Base-by-base conservation (phyloP, 192 early-diverging fungal genomes). In the Cetraspora pellucida region DNA sequence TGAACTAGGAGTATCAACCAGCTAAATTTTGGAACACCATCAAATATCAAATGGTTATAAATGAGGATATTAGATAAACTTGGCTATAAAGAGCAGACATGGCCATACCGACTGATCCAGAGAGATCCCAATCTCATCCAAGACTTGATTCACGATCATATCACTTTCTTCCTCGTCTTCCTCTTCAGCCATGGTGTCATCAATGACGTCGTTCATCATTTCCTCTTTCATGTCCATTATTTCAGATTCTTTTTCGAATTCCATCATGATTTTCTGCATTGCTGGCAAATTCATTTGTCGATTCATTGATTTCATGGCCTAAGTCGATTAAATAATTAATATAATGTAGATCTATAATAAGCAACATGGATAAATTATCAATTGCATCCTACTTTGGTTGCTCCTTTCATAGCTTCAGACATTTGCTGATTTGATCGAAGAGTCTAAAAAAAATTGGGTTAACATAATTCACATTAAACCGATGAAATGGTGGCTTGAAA, bases 161-260 rank as follows among this genome's bases (percentile, higher is more conserved):
- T 99, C 95, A 13, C 84, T 87, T 79, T 96, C 96, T 50, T 92
- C 94, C 79, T 97, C 96, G 72, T 98, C 96, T 19, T 96, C 94
- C 49, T 91, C 91, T 49, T 95, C 96, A 47, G 95, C 96, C 92
- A 99, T 95, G 45, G 89, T 93, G 80, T 95, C 96, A 77, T 99
- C 97, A 76, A 99, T 96, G 11, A 95, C 93, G 75, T 99, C 97
- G 74, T 93, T 92, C 92, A 99, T 96, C 93, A 99, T 92, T 76
- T 97, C 96, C 77, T 96, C 95, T 87, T 97, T 98, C 95, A 99
- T 97, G 80, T 99, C 95, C 96, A 99, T 96, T 79, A 94, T 90
- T 75, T 96, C 96, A 13, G 88, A 89, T 85, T 99, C 95, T 81
- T 87, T 88, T 79, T 97, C 95, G 86, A 98, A 99, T 46, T 99